Evolutionary conservation across 345 rosid genomes (phyloP).

Genomic region (Dipteronia sinensis): DNA sequence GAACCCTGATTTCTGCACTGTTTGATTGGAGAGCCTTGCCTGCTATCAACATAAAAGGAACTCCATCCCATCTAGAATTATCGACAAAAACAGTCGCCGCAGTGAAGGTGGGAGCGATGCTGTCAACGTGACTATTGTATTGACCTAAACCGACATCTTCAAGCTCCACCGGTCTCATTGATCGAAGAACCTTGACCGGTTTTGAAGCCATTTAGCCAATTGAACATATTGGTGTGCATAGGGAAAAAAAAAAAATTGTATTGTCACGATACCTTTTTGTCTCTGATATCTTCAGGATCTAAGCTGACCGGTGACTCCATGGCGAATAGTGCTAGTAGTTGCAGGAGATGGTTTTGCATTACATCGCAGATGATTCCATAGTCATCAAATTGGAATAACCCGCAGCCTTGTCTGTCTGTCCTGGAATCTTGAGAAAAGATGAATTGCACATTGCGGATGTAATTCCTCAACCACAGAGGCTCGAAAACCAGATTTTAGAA

Average conservation of each 20-base stretch:
- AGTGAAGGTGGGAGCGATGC: conserved; percentile 53
- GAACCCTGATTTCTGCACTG: conserved; percentile 63
- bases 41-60: conserved; percentile 52
- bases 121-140: conserved; percentile 40
- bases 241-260: no score
- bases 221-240: no score
- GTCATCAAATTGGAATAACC: conserved; percentile 51
- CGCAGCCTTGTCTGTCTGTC: conserved; percentile 47
- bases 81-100: conserved; percentile 55
- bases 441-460: conserved; percentile 54
- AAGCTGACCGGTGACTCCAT: conserved; percentile 67
- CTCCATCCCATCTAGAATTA: conserved; percentile 63
- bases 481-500: conserved; percentile 57
- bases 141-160: conserved; percentile 51
- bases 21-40: conserved; percentile 56
- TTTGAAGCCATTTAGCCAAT: background rate
- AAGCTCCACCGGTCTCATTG: conserved; percentile 42
- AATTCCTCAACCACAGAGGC: conserved; percentile 60
- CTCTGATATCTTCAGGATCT: conserved; percentile 54
- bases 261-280: conserved; percentile 53
- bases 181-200: conserved; percentile 56
- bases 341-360: conserved; percentile 60
- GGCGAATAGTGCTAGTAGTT: conserved; percentile 52
- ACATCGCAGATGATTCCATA: conserved; percentile 53
- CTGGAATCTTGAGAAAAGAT: conserved; percentile 57